Conservation (phyloP, 2,329 filamentous ascomycete species). For the Akanthomyces dipterigenus region DNA sequence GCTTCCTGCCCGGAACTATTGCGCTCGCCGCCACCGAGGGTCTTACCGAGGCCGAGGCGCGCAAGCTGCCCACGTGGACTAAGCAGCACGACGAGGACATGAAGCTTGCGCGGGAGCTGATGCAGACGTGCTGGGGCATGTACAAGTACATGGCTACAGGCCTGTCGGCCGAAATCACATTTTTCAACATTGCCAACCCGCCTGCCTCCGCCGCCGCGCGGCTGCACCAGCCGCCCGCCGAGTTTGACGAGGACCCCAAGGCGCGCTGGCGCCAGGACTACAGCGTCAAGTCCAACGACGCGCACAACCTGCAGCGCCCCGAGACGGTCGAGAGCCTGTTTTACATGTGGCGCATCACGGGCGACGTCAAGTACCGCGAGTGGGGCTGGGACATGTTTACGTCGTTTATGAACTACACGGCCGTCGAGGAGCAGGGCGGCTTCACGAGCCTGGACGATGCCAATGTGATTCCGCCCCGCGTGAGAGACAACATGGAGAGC, state of each 20-base stretch:
- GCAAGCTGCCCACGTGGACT: conserved; percentile 65
- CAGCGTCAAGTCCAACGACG: conserved; percentile 70
- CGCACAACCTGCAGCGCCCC: conserved; percentile 88
- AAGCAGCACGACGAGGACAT: conserved; percentile 81
- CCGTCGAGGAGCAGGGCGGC: conserved; percentile 68
- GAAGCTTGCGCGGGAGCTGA: conserved; percentile 78
- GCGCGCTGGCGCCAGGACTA: conserved; percentile 73
- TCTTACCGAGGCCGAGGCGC: conserved; percentile 65
- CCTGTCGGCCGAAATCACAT: conserved; percentile 88
- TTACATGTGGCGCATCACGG: conserved; percentile 98
- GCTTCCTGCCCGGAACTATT: conserved; percentile 95
- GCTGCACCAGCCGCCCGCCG: conserved; percentile 39
- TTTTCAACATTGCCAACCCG: conserved; percentile 71
- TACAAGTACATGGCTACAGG: conserved; percentile 87
- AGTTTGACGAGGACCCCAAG: conserved; percentile 44
- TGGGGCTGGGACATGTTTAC: conserved; percentile 99
- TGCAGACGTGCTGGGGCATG: conserved; percentile 97
- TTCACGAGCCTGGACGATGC: conserved; percentile 79
- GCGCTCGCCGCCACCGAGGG: conserved; percentile 82
- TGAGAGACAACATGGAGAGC: conserved; percentile 92
- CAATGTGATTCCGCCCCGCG: conserved; percentile 59
- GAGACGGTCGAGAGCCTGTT: conserved; percentile 96
- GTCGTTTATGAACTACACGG: conserved; percentile 78
- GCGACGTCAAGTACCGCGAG: conserved; percentile 78
- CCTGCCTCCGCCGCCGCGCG: conserved; percentile 53